These are phyloP conservation scores for Spathaspora boniae DNA, from an alignment of 805 yeast genomes.

Conservation along the genomic window DNA sequence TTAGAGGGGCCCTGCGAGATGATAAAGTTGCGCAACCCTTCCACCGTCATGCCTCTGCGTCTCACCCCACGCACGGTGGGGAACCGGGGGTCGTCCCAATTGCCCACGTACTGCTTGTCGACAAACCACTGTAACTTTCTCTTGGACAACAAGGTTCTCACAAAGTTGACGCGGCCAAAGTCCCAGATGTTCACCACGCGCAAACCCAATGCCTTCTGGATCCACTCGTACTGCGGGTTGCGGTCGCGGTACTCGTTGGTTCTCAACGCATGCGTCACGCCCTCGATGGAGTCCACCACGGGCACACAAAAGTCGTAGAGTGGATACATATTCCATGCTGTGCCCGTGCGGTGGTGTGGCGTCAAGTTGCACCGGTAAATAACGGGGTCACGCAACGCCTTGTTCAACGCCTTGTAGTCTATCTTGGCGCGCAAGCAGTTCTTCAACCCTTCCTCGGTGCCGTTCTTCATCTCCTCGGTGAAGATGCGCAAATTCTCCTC, in stretches of 20 bases:
- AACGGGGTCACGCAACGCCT: conserved; percentile 96
- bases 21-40: conserved; percentile 92
- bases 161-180: conserved; percentile 94
- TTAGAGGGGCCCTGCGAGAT: conserved; percentile 97
- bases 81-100: conserved; percentile 99
- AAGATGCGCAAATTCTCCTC: conserved; percentile 89
- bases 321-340: conserved; percentile 94
- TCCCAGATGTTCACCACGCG: conserved; percentile 98
- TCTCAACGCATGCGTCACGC: conserved; percentile 96
- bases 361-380: conserved; percentile 95
- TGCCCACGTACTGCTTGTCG: conserved; percentile 78
- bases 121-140: conserved; percentile 99
- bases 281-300: conserved; percentile 91
- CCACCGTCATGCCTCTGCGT: conserved; percentile 99
- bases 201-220: conserved; percentile 72
- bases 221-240: conserved; percentile 97
- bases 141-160: conserved; percentile 91
- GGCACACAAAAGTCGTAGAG: conserved; percentile 99
- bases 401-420: conserved; percentile 85
- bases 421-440: conserved; percentile 97
- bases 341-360: conserved; percentile 97
- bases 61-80: conserved; percentile 99
- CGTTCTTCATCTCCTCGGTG: conserved; percentile 88
- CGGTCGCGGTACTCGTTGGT: conserved; percentile 99
- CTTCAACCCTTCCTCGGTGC: conserved; percentile 87